Percentiles rank a stretch among this genome's conserved stretches.
phyloP scores from a whole-genome alignment of 1,139 yeast genomes.

The Yamadazyma oceani region DNA sequence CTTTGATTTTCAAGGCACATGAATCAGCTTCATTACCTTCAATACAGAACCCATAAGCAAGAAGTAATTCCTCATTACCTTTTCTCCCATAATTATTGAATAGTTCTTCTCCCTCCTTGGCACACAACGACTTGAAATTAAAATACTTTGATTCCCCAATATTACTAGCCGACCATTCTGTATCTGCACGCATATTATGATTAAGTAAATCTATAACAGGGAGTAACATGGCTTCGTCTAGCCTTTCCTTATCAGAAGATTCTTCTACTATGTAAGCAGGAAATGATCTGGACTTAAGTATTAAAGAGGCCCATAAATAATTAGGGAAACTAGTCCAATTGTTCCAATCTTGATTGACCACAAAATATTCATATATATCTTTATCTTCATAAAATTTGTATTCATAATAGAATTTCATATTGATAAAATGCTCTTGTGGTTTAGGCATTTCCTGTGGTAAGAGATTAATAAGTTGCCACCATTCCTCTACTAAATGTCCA shows the following conservation, averaged over 20 bases:
- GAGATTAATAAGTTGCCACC: constrained; percentile 46
- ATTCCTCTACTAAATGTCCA: constrained; percentile 43
- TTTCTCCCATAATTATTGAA: constrained; percentile 85
- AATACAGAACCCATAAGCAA: constrained; percentile 70
- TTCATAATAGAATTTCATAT: constrained; percentile 50
- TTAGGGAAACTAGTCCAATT: constrained; percentile 66
- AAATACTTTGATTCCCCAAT: constrained; percentile 20
- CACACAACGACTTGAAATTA: constrained; percentile 29
- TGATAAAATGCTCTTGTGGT: constrained; percentile 38
- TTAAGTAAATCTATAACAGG: constrained; percentile 82
- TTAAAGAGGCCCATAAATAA: constrained; percentile 73
- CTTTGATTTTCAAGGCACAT: constrained; percentile 56
- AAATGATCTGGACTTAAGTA: constrained; percentile 75
- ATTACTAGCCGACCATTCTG: constrained; percentile 54
- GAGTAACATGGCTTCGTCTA: constrained; percentile 63
- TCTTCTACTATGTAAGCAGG: constrained; percentile 54
- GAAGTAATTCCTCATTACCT: constrained; percentile 72
- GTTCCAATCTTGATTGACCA: constrained; percentile 19
- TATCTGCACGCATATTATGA: constrained; percentile 62
- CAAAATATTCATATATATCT: constrained; percentile 32
- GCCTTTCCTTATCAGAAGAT: constrained; percentile 21
- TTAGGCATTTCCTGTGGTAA: constrained; percentile 33
- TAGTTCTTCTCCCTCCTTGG: constrained; percentile 45
- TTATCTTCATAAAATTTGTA: constrained; percentile 43
- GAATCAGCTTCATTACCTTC: constrained; percentile 62